Conservation (phyloP, 1,284 basidiomycete genomes). For the Microbotryum intermedium region DNA sequence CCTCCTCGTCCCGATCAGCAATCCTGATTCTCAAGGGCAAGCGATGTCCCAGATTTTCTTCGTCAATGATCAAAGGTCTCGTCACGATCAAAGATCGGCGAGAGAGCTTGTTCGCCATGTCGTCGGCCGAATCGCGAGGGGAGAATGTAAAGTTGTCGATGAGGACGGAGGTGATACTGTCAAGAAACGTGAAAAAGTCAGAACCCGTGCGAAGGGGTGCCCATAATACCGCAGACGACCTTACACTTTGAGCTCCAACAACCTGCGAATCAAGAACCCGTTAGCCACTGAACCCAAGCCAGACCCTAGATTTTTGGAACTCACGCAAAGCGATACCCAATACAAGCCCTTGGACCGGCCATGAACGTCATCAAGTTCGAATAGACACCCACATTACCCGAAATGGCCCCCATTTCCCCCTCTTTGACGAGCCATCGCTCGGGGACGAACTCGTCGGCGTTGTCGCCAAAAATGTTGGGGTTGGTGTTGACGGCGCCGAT, state of each 20-base stretch:
- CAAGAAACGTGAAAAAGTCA: background rate
- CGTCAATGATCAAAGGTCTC: slow-evolving; percentile 19
- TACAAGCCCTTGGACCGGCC: slow-evolving; percentile 14
- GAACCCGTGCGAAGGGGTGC: background rate
- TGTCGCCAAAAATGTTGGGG: slow-evolving; percentile 56
- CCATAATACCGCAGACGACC: background rate
- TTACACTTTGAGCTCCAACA: slow-evolving; percentile 23
- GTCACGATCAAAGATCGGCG: slow-evolving; percentile 21
- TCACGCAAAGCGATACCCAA: slow-evolving; percentile 17
- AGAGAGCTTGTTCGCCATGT: background rate
- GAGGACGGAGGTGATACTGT: slow-evolving; percentile 18
- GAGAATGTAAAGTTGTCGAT: slow-evolving; percentile 19
- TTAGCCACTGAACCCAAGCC: background rate
- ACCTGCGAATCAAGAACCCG: background rate
- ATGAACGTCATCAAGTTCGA: slow-evolving; percentile 22
- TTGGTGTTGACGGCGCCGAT: slow-evolving; percentile 58
- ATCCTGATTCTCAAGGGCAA: slow-evolving; percentile 20
- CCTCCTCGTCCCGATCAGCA: slow-evolving; percentile 6
- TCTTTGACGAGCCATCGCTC: slow-evolving; percentile 34
- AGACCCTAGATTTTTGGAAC: background rate
- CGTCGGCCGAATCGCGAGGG: slow-evolving; percentile 10
- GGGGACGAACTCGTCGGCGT: slow-evolving; percentile 57
- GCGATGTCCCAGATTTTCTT: slow-evolving; percentile 13
- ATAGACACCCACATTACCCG: slow-evolving; percentile 19
- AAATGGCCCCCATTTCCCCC: slow-evolving; percentile 3